Conservation (phyloP, 805 yeast genomes). For the Saccharomycopsis sp. region DNA sequence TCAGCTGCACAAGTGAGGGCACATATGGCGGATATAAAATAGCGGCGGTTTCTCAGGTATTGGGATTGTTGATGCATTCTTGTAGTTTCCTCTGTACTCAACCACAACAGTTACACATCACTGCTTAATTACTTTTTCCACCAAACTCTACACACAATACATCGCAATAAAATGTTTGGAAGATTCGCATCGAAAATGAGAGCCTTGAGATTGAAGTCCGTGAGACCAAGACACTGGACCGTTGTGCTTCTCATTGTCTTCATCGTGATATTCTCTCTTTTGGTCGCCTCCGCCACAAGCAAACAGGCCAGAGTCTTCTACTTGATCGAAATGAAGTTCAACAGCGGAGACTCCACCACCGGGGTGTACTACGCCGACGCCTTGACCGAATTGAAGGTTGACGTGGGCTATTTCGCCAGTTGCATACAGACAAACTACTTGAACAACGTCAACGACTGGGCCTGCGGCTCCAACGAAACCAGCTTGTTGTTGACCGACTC, state of each 20-base stretch:
- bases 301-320: constrained; percentile 13
- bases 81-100: too few species aligned
- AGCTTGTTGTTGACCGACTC: constrained; percentile 14
- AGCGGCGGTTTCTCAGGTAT: too few species aligned
- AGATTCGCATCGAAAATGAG: constrained; percentile 6
- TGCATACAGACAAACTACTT: constrained; percentile 20
- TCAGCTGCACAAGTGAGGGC: too few species aligned
- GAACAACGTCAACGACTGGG: constrained; percentile 13
- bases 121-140: too few species aligned
- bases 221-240: constrained; percentile 20
- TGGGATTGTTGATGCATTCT: too few species aligned
- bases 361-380: constrained; percentile 21
- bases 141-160: background rate
- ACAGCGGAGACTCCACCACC: constrained; percentile 12
- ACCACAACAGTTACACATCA: too few species aligned
- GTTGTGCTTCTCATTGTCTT: constrained; percentile 16
- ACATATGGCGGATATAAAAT: too few species aligned
- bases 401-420: constrained; percentile 20
- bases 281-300: constrained; percentile 17
- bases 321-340: constrained; percentile 15
- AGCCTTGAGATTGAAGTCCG: constrained; percentile 3
- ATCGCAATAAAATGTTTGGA: background rate
- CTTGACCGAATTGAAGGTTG: constrained; percentile 19
- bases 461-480: constrained; percentile 20
- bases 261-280: constrained; percentile 15